phyloP scores from a whole-genome alignment of 352 stramenopile species.

The Globisporangium yorkense region DNA sequence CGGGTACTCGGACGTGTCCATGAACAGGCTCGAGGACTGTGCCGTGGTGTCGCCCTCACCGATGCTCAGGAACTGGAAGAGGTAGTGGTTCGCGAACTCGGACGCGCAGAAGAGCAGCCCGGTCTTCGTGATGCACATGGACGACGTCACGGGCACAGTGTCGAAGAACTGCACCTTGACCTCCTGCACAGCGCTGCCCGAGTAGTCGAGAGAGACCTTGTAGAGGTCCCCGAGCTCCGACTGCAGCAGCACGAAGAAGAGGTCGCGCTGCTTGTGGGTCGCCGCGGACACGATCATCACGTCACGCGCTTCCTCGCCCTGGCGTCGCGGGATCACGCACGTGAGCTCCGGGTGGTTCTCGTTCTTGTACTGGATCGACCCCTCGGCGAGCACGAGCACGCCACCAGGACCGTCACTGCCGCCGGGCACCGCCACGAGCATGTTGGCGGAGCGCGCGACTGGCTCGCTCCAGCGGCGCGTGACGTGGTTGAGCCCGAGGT shows the following conservation, averaged over 20 bases:
- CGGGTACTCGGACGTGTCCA: constrained; percentile 51
- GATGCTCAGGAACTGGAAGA: constrained; percentile 98
- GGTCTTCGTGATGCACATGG: constrained; percentile 97
- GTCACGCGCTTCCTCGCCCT: constrained; percentile 59
- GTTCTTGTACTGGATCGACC: constrained; percentile 97
- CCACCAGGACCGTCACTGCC: constrained; percentile 85
- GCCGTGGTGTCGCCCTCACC: constrained; percentile 88
- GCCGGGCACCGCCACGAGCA: constrained; percentile 88
- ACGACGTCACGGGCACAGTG: constrained; percentile 91
- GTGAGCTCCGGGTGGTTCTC: constrained; percentile 83
- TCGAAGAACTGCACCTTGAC: constrained; percentile 95
- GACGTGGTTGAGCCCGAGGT: constrained; percentile 99
- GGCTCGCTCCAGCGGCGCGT: constrained; percentile 92
- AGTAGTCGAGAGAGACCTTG: constrained; percentile 94
- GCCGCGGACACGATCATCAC: constrained; percentile 91
- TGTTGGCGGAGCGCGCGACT: constrained; percentile 89
- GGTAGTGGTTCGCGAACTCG: constrained; percentile 97
- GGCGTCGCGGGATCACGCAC: constrained; percentile 72
- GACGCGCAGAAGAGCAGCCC: constrained; percentile 95
- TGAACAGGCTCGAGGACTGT: constrained; percentile 58
- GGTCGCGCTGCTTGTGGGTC: constrained; percentile 91
- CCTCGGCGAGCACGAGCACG: constrained; percentile 96
- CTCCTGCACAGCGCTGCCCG: constrained; percentile 72
- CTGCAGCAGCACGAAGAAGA: constrained; percentile 98
- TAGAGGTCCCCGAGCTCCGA: constrained; percentile 98